phyloP scores from a whole-genome alignment of 441 rosid species.

The Populus hybrid region DNA sequence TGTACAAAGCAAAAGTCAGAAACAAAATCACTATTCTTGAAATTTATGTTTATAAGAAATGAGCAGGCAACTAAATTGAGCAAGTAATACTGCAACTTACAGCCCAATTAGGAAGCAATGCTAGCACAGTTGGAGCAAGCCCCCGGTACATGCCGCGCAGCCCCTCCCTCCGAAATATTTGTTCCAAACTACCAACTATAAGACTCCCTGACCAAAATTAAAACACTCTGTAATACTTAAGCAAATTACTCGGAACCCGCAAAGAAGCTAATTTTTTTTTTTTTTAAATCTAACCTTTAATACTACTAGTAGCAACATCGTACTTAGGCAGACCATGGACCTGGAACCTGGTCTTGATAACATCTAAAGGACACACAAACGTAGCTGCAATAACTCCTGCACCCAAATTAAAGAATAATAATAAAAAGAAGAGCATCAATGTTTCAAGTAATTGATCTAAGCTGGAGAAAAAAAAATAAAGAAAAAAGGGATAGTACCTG shows the following conservation, averaged over 20 bases:
- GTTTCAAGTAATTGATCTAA: background rate
- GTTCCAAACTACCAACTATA: slow-evolving; percentile 63
- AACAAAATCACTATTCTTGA: background rate
- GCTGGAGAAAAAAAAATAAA: background rate
- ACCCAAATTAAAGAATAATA: slow-evolving; percentile 8
- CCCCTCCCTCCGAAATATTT: slow-evolving; percentile 68
- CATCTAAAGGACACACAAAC: slow-evolving; percentile 89
- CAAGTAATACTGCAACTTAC: slow-evolving; percentile 36
- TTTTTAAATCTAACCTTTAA: slow-evolving; percentile 39
- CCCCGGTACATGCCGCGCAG: slow-evolving; percentile 85
- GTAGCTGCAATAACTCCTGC: slow-evolving; percentile 88
- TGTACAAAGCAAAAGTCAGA: background rate
- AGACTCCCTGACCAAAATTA: slow-evolving; percentile 60
- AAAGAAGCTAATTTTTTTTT: no score
- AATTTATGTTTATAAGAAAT: background rate
- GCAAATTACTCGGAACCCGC: background rate
- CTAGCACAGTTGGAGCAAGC: slow-evolving; percentile 82
- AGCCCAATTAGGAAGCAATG: slow-evolving; percentile 96
- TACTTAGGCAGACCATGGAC: slow-evolving; percentile 80
- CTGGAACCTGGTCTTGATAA: slow-evolving; percentile 88
- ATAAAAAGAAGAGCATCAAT: background rate
- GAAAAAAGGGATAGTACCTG: slow-evolving; percentile 39
- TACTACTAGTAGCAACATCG: slow-evolving; percentile 27
- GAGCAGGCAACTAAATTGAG: slow-evolving; percentile 4
- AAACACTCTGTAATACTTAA: background rate